phyloP scores from a whole-genome alignment of 176 grass and related monocot genomes.

The Panicum miliaceum region DNA sequence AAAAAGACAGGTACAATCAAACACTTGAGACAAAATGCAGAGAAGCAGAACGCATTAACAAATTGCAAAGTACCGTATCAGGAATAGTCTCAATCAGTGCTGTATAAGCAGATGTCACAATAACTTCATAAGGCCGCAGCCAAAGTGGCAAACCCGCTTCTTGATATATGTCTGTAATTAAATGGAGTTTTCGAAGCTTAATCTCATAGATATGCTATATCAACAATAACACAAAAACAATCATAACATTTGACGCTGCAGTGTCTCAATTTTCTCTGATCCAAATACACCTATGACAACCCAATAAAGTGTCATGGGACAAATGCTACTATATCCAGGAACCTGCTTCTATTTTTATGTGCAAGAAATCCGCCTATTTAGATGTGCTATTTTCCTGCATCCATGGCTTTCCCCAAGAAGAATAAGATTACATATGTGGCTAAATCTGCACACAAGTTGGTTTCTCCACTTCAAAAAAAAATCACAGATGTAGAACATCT shows the following conservation, averaged over 20 bases:
- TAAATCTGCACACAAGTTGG: not conserved
- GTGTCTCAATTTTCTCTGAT: not conserved
- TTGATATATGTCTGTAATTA: constrained; percentile 95
- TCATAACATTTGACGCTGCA: not conserved
- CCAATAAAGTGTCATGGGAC: not conserved
- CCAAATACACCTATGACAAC: constrained; percentile 3
- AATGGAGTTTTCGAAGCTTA: constrained; percentile 17
- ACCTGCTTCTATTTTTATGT: constrained; percentile 6
- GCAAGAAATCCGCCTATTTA: constrained; percentile 5
- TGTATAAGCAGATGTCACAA: constrained; percentile 96
- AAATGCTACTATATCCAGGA: not conserved
- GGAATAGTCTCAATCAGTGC: constrained; percentile 99
- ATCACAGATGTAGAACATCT: not conserved
- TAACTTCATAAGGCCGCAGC: constrained; percentile 97
- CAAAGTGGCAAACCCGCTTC: constrained; percentile 99
- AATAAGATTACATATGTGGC: not conserved
- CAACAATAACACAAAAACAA: not conserved
- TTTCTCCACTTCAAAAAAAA: not conserved
- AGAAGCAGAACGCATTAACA: constrained; percentile 19
- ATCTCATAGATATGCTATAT: not conserved
- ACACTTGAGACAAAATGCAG: constrained; percentile 23
- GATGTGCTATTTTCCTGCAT: not conserved
- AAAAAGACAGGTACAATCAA: constrained; percentile 29
- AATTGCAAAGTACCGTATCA: constrained; percentile 66
- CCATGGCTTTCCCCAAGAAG: not conserved